Evolutionary conservation across 306 rosid genomes (phyloP), one percentile per base, ranked within the genome.

Genomic region (Rosa rugosa): DNA sequence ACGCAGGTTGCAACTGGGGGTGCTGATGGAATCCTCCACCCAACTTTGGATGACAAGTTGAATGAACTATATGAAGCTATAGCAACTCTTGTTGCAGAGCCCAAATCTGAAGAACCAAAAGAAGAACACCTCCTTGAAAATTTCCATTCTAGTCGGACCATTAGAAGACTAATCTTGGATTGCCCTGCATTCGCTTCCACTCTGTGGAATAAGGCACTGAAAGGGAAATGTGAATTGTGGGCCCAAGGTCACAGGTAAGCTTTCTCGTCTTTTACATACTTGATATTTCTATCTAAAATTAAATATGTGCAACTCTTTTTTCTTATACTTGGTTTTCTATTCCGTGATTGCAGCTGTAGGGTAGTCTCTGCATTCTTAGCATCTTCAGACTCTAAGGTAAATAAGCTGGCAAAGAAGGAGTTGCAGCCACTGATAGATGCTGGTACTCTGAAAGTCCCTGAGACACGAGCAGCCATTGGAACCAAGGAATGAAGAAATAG

Each of bases 121-220:
- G 91, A 91, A 77, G 99, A 92, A 67, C 99, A 91, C 69, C 81
- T 95, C 69, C 87, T 95, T 25, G 95, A 90, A 85, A 95, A 93
- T 80, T 95, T 91, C 79, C 92, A 88, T 85, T 91, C 99, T 66
- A 93, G 92, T 83, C 88, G 99, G 81, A 90, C 91, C 45, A 85
- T 95, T 83, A 89, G 97, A 85, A 95, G 88, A 83, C 86, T 95
- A 56, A 83, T 91, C 80, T 79, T 93, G 89, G 94, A 93, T 78
- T 87, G 95, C 84, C 96, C 98, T 49, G 49, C 87, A 49, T 92
- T 95, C 69, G 96, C 99, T 77, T 76, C 91, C 84, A 85, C 88
- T 79, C 71, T 95, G 27, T 95, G 99, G 99, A 83, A 80, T 67
- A 84, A 85, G 76, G 98, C 98, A 73, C 77, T 93, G 69, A 73